Conservation (phyloP, 164 flowering plant species). For the Umbellularia californica region DNA sequence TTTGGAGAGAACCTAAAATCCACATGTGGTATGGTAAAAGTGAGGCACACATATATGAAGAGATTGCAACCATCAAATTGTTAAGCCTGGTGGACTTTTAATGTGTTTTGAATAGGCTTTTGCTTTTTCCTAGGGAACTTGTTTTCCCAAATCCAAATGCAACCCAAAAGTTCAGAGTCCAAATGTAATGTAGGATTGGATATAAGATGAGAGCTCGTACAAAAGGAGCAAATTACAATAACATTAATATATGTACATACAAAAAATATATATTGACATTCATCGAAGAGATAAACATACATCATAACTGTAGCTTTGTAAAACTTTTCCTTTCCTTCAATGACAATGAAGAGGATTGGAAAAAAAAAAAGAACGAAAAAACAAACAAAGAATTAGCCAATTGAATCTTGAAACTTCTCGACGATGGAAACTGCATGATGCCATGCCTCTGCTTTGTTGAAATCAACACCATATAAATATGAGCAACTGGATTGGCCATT, state of each 20-base stretch:
- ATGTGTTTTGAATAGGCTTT: too few relatives aligned
- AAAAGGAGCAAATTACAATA: too few relatives aligned
- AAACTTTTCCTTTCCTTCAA: background rate
- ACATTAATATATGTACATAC: background rate
- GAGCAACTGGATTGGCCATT: constrained; percentile 56
- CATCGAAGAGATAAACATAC: constrained; percentile 3
- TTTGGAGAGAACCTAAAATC: too few relatives aligned
- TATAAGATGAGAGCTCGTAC: too few relatives aligned
- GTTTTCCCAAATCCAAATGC: too few relatives aligned
- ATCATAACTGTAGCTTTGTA: background rate
- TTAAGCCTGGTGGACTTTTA: too few relatives aligned
- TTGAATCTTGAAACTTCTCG: background rate
- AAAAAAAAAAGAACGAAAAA: background rate
- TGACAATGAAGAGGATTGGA: background rate
- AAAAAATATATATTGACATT: constrained; percentile 1
- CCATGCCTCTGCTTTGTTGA: constrained; percentile 9
- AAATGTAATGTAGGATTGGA: too few relatives aligned
- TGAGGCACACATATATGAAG: too few relatives aligned
- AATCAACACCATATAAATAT: constrained; percentile 23
- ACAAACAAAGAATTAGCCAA: background rate
- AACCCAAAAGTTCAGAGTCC: too few relatives aligned
- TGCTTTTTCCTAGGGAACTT: too few relatives aligned
- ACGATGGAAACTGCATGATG: constrained; percentile 3
- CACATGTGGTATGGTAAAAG: too few relatives aligned
- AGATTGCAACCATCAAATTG: too few relatives aligned